phyloP scores from a whole-genome alignment of 2,329 filamentous ascomycete species.

The Penicillium psychrosexuale region DNA sequence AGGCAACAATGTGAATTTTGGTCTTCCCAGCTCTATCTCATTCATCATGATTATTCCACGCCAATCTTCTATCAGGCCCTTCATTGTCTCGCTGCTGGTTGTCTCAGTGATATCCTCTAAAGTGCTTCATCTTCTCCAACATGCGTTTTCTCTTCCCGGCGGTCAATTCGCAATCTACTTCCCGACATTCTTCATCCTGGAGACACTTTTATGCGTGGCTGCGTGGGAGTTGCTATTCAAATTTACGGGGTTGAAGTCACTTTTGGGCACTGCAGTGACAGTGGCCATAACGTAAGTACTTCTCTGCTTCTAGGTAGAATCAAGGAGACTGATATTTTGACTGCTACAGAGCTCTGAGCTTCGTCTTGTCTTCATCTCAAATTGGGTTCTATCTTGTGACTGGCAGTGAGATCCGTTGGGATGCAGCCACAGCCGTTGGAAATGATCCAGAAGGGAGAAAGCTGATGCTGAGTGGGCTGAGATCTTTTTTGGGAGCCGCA shows the following conservation, averaged over 20 bases:
- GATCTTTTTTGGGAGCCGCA: conserved; percentile 24
- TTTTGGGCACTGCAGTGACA: conserved; percentile 18
- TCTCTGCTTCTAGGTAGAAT: background rate
- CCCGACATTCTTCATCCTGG: conserved; percentile 32
- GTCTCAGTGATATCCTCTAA: conserved; percentile 29
- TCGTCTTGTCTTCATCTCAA: conserved; percentile 27
- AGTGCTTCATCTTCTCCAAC: conserved; percentile 27
- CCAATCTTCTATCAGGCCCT: conserved; percentile 22
- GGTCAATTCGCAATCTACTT: conserved; percentile 27
- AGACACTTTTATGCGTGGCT: conserved; percentile 22
- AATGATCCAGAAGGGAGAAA: conserved; percentile 30
- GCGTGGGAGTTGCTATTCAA: conserved; percentile 25
- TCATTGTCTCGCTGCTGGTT: conserved; percentile 27
- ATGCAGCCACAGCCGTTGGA: conserved; percentile 29
- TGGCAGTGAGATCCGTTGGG: conserved; percentile 32
- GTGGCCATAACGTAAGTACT: conserved; percentile 24
- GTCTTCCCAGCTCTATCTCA: background rate
- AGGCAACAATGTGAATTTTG: background rate
- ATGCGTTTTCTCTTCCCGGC: conserved; percentile 22
- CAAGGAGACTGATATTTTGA: background rate
- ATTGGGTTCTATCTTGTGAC: conserved; percentile 34
- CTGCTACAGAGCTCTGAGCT: conserved; percentile 19
- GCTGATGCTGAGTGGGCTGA: conserved; percentile 31
- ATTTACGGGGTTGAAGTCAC: conserved; percentile 12
- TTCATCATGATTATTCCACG: conserved; percentile 23